Percentiles rank a stretch among this genome's conserved stretches.
Conservation (phyloP, 495 filamentous ascomycete genomes). For the Trichoderma gamsii region DNA sequence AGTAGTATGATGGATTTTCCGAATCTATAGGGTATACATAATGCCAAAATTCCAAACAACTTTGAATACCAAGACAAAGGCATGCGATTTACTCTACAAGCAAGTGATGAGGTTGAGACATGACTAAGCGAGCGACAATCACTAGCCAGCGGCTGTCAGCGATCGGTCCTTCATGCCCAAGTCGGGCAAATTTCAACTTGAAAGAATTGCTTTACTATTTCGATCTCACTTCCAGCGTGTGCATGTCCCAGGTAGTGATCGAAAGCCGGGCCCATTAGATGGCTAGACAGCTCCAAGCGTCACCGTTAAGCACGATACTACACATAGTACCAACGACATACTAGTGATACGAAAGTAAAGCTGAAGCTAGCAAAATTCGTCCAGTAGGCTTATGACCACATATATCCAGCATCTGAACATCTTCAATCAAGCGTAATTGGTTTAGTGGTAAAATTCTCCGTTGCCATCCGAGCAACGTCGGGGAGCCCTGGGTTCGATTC, state of each 20-base stretch:
- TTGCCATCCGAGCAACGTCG: constrained; percentile 12
- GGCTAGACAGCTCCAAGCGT: neutral
- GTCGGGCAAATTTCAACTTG: neutral
- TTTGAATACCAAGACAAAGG: neutral
- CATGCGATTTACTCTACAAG: neutral
- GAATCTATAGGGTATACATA: neutral
- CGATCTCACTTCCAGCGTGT: neutral
- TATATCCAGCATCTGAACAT: neutral
- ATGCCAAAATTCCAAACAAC: neutral
- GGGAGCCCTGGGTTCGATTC: constrained; percentile 14
- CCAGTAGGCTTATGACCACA: neutral
- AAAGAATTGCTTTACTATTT: neutral
- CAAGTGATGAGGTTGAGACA: constrained; percentile 10
- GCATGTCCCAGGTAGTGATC: neutral
- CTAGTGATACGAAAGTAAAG: too few species aligned
- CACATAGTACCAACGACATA: too few species aligned
- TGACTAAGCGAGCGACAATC: neutral
- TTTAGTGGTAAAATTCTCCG: constrained; percentile 15
- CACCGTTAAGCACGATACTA: too few species aligned
- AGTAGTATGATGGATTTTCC: neutral
- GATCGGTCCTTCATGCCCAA: neutral
- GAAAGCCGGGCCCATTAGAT: neutral
- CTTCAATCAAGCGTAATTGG: neutral
- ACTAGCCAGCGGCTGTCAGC: neutral
- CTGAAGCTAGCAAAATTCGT: neutral